These are phyloP conservation scores for Hypomontagnella submonticulosa DNA, from an alignment of 495 filamentous ascomycete genomes.

Conservation along the genomic window DNA sequence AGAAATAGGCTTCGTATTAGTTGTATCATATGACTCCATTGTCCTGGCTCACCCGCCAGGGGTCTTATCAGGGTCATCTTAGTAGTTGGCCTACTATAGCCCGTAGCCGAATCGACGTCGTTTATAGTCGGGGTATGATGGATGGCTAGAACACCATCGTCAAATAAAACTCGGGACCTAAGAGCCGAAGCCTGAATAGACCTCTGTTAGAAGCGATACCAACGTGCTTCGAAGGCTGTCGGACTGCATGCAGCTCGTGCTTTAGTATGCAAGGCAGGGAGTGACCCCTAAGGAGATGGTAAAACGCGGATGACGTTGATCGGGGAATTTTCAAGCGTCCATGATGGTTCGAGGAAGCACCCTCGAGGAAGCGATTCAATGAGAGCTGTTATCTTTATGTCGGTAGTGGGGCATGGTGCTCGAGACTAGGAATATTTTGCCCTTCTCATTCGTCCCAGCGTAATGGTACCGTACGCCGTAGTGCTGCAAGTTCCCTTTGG, in stretches of 20 bases:
- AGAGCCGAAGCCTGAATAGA: constrained; percentile 31
- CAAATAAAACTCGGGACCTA: constrained; percentile 21
- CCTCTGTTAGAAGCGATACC: constrained; percentile 16
- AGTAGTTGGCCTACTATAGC: constrained; percentile 18
- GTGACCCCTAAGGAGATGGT: constrained; percentile 15
- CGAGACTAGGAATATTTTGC: constrained; percentile 37
- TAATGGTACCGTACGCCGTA: constrained; percentile 46
- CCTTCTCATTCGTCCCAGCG: constrained; percentile 41
- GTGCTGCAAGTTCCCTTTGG: constrained; percentile 42
- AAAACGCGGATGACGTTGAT: constrained; percentile 22
- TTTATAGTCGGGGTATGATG: constrained; percentile 1
- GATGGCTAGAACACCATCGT: constrained; percentile 12
- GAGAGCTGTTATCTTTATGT: constrained; percentile 32
- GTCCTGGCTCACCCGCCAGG: constrained; percentile 19
- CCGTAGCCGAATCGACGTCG: constrained; percentile 23
- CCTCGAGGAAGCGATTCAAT: constrained; percentile 25
- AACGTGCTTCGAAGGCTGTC: constrained; percentile 27
- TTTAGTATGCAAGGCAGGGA: constrained; percentile 26
- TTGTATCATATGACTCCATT: constrained; percentile 19
- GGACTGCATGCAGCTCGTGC: constrained; percentile 34
- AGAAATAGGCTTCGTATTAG: constrained; percentile 26
- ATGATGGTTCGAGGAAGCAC: constrained; percentile 13
- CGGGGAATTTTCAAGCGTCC: constrained; percentile 29
- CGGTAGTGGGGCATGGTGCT: constrained; percentile 39
- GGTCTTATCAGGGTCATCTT: constrained; percentile 25